Conservation (phyloP, 2,329 filamentous ascomycete genomes). For the Nemania bipapillata region DNA sequence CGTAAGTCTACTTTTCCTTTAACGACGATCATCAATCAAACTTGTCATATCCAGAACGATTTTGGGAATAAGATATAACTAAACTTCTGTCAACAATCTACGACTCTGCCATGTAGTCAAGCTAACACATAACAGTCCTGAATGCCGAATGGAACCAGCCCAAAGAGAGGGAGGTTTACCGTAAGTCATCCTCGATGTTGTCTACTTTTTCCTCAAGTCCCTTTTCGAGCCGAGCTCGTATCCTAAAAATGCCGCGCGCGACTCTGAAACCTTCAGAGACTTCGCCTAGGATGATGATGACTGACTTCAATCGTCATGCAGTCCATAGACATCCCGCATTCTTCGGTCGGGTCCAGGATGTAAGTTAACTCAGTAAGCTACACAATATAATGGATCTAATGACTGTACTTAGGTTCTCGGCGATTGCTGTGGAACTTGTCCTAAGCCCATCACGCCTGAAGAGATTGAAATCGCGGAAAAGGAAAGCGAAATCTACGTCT, state of each 20-base stretch:
- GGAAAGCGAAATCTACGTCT: conserved; percentile 80
- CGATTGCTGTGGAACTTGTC: conserved; percentile 86
- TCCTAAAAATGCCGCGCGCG: background rate
- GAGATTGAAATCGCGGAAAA: conserved; percentile 77
- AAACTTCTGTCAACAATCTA: background rate
- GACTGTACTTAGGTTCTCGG: conserved; percentile 63
- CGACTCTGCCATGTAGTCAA: background rate
- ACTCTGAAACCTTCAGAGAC: background rate
- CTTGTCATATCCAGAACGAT: background rate
- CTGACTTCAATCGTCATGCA: background rate
- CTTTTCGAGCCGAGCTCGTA: background rate
- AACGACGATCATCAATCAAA: background rate
- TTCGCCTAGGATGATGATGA: background rate
- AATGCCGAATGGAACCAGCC: conserved; percentile 88
- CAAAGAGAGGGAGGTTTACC: conserved; percentile 77
- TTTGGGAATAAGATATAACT: background rate
- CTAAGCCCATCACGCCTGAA: conserved; percentile 73
- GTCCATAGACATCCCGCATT: conserved; percentile 87
- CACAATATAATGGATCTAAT: conserved; percentile 2
- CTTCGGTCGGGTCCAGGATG: conserved; percentile 77
- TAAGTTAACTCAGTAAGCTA: conserved; percentile 30
- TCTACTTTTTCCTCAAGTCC: background rate
- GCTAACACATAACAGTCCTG: conserved; percentile 60
- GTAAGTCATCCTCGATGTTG: conserved; percentile 7
- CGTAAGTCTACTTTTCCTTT: conserved; percentile 48